Conservation (phyloP, 768 basidiomycete genomes). For the Sistotremastrum suecicum region DNA sequence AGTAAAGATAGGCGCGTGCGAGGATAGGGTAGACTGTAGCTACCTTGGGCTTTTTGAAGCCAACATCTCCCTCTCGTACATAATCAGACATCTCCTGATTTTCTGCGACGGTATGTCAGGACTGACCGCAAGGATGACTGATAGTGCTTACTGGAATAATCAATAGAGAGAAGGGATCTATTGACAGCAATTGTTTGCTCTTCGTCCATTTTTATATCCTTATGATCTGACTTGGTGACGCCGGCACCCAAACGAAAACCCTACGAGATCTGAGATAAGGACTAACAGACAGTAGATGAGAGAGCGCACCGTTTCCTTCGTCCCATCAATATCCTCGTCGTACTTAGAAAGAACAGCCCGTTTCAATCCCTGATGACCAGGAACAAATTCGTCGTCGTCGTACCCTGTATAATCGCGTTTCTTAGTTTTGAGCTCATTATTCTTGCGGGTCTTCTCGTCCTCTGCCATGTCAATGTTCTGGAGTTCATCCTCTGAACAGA, state of each 20-base stretch:
- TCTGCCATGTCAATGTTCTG: conserved; percentile 95
- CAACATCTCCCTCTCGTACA: conserved; percentile 76
- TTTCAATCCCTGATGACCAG: conserved; percentile 65
- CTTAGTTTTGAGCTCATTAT: conserved; percentile 77
- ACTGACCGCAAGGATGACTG: conserved; percentile 3
- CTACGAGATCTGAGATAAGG: conserved; percentile 23
- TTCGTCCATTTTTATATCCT: conserved; percentile 28
- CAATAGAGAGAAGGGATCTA: conserved; percentile 69
- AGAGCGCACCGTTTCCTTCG: conserved; percentile 45
- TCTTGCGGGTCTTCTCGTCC: conserved; percentile 65
- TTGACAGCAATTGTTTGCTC: conserved; percentile 51
- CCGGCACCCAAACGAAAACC: conserved; percentile 77
- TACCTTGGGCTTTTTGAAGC: conserved; percentile 93
- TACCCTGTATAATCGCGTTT: conserved; percentile 85
- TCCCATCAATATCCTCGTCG: conserved; percentile 76
- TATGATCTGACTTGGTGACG: conserved; percentile 21
- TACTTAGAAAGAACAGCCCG: conserved; percentile 81
- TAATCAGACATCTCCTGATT: conserved; percentile 82
- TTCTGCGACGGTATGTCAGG: conserved; percentile 34
- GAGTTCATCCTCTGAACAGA: conserved; percentile 77
- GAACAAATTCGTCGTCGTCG: conserved; percentile 87
- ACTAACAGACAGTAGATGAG: conserved; percentile 1
- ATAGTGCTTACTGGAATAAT: conserved; percentile 67
- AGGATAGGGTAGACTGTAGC: conserved; percentile 5
- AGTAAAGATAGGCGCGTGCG: not conserved